These are phyloP conservation scores for Euphrasia arctica DNA, from an alignment of 305 asterid species.

Conservation along the genomic window DNA sequence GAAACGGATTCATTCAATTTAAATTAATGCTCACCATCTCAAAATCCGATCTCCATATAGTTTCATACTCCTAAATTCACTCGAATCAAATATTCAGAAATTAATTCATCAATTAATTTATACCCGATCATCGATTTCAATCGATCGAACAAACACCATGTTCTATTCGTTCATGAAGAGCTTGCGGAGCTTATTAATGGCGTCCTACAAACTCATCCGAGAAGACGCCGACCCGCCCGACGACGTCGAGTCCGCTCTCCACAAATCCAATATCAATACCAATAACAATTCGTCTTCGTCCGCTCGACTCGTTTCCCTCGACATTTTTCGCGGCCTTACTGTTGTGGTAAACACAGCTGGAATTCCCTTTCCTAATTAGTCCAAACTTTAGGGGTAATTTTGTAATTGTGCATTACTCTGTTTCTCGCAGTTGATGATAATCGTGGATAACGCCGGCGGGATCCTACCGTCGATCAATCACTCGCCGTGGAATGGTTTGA, in stretches of 20 bases:
- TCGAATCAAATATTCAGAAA: background rate
- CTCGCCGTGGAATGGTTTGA: constrained; percentile 75
- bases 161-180: too few species aligned
- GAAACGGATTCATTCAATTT: too few species aligned
- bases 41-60: too few species aligned
- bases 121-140: background rate
- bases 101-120: background rate
- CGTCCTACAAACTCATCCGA: constrained; percentile 37
- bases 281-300: background rate
- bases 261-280: constrained; percentile 10
- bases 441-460: constrained; percentile 72
- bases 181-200: constrained; percentile 27
- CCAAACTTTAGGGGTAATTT: too few species aligned
- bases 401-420: background rate
- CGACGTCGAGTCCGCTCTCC: constrained; percentile 32
- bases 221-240: constrained; percentile 13
- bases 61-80: too few species aligned
- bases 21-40: too few species aligned
- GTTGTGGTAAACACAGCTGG: background rate
- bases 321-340: constrained; percentile 17
- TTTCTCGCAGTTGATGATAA: constrained; percentile 57
- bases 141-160: too few species aligned
- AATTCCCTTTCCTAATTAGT: background rate
- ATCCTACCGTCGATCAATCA: constrained; percentile 64
- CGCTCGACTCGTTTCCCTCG: constrained; percentile 11